Evolutionary conservation across 108 stramenopile genomes (phyloP).

Genomic region (Bacterosira constricta): DNA sequence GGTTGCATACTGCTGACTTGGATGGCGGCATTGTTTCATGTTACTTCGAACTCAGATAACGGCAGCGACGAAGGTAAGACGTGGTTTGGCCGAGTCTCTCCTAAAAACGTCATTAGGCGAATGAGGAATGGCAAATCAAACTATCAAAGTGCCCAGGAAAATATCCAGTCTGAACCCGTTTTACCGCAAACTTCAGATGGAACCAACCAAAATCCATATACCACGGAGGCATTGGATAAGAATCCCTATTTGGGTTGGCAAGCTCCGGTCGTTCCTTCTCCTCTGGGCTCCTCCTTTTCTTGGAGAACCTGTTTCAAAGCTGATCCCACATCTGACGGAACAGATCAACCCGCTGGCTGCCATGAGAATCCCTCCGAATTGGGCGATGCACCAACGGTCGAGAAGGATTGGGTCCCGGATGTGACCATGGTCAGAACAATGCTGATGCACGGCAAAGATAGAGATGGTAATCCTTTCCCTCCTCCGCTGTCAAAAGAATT

Average conservation of each 20-base stretch:
- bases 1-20: slow-evolving; percentile 18
- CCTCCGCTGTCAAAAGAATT: slow-evolving; percentile 61
- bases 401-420: slow-evolving; percentile 69
- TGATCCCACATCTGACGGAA: slow-evolving; percentile 33
- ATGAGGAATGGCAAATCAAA: slow-evolving; percentile 22
- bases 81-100: slow-evolving; percentile 5
- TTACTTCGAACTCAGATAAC: slow-evolving; percentile 7
- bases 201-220: slow-evolving; percentile 33
- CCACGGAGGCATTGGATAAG: slow-evolving; percentile 14
- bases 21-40: slow-evolving; percentile 35
- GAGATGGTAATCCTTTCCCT: slow-evolving; percentile 73
- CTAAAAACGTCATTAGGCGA: slow-evolving; percentile 21
- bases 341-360: slow-evolving; percentile 45
- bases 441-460: slow-evolving; percentile 56
- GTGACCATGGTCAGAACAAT: slow-evolving; percentile 72
- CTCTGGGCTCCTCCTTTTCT: slow-evolving; percentile 37
- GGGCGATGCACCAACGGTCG: slow-evolving; percentile 12
- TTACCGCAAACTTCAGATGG: no score
- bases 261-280: slow-evolving; percentile 28
- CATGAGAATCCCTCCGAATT: slow-evolving; percentile 53
- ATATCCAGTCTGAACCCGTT: background rate
- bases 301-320: slow-evolving; percentile 70
- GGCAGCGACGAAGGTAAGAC: background rate
- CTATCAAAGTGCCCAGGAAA: background rate
- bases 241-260: slow-evolving; percentile 79